Evolutionary conservation across 108 stramenopile genomes (phyloP), one percentile per base, ranked within the genome.

Genomic region (Pseudonitzschia multiseries): DNA sequence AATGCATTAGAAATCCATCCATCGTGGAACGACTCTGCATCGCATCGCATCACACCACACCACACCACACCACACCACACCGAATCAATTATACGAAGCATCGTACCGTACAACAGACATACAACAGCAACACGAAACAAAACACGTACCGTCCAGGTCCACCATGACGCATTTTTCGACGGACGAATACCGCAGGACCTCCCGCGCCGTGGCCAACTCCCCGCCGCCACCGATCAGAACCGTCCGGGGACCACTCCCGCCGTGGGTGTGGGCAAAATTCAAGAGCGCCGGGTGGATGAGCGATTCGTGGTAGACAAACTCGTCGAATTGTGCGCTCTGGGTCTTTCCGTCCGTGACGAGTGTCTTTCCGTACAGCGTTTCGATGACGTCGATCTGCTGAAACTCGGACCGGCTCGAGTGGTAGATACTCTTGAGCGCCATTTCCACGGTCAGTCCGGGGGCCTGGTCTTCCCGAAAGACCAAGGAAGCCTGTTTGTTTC

Each of bases 271-370:
- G 21, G 84, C 82, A 52, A 57, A 71, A 69, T 81, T 80, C 36
- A 94, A 75, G 43, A 96, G 65, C 5, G 88, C 76, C 22, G 95
- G 93, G 73, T 94, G 92, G 26, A 96, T 92, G 14, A 96, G 68
- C 52, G 68, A 71, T 72, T 96, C 95, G 72, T 96, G 95, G 61
- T 96, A 96, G 43, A 89, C 88, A 71, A 87, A 92, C 73, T 96
- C 95, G 70, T 96, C 95, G 57, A 83, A 79, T 53, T 87, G 74
- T 24, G 92, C 52, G 54, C 89, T 91, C 70, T 96, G 95, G 1
- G 95, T 95, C 74, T 96, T 95, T 31, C 96, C 93, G 69, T 97
- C 97, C 10, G 96, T 93, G 26, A 97, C 90, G 8, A 97, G 77
- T 8, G 92, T 96, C 68, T 77, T 76, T 12, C 83, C 83, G 70